Evolutionary conservation across 2,329 filamentous ascomycete species (phyloP), one percentile per base, ranked within the genome.

Genomic region (Fusarium continuum): DNA sequence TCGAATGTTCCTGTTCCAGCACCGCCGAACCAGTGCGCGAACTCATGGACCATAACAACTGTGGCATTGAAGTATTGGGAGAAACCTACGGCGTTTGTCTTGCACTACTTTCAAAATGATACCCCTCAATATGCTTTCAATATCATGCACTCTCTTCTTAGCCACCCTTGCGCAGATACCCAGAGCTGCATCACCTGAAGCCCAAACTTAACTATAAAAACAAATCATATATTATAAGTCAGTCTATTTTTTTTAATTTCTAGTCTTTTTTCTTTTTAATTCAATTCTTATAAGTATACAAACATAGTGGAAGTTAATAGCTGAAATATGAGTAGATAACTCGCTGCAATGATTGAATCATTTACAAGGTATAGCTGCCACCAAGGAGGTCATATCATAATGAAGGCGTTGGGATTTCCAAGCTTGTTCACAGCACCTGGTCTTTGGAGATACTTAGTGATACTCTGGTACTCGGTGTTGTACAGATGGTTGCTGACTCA

Each of bases 401-500:
- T 14, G 28, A 14, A 29, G 28, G 28, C 13, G 28, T 29, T 29
- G 46, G 46, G 34, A 20, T 20, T 44, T 20, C 23, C 28, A 39
- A 51, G 22, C 38, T 22, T 29, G 25, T 20, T 29, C 19, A 14
- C 19, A 19, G 46, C 26, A 22, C 35, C 28, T 8, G 19, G 16
- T 9, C 28, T 29, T 11, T 26, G 16, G 20, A 36, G n/a, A n/a
- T 16, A 16, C 16, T 19, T 23, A 79, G 74, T 46, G 82, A 84
- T 58, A 76, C 78, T 26, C 77, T 79, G 5, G 78, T 85, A 31
- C 76, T 82, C 5, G 80, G 76, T 4, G 80, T 83, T 6, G 71
- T 80, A 1, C 82, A 84, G 65, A 75, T 84, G 57, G 76, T 82
- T 19, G 70, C 82, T 20, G 78, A 82, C 39, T 83, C 83, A 54